Percentiles rank a stretch among this genome's conserved stretches.
Conservation (phyloP, 345 rosid species). For the Arabis hirsuta region DNA sequence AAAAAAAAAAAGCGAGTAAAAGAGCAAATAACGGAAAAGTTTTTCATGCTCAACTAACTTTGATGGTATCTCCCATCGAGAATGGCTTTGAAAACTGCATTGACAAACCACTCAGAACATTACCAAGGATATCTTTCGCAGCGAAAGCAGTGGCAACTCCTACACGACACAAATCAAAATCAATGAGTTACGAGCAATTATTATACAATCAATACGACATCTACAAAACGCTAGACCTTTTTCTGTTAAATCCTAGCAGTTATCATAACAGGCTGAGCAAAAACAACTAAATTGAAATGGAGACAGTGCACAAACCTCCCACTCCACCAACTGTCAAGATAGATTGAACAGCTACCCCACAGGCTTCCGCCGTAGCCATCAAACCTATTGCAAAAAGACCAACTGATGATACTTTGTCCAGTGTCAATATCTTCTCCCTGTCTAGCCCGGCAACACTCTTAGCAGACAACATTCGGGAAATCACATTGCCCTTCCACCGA, state of each 20-base stretch:
- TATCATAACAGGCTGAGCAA: constrained; percentile 15
- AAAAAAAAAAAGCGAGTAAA: background rate
- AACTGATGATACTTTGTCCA: constrained; percentile 83
- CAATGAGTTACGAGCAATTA: constrained; percentile 1
- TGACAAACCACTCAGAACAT: constrained; percentile 87
- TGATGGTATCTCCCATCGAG: constrained; percentile 92
- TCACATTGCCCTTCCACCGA: constrained; percentile 81
- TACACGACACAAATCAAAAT: constrained; percentile 35
- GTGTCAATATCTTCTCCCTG: constrained; percentile 65
- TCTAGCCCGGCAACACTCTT: constrained; percentile 55
- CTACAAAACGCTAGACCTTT: background rate
- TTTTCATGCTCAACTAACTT: constrained; percentile 53
- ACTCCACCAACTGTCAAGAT: constrained; percentile 94
- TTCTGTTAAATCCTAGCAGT: constrained; percentile 14
- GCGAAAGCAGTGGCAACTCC: constrained; percentile 99
- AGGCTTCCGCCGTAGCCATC: constrained; percentile 94
- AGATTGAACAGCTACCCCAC: constrained; percentile 95
- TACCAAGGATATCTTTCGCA: constrained; percentile 86
- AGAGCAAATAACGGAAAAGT: constrained; percentile 1
- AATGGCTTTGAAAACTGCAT: constrained; percentile 90
- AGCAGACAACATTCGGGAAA: constrained; percentile 58
- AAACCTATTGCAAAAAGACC: constrained; percentile 75
- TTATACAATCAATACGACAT: background rate
- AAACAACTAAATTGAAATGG: constrained; percentile 16
- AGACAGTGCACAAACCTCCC: constrained; percentile 63